Evolutionary conservation across 495 filamentous ascomycete genomes (phyloP), one percentile per base, ranked within the genome.

Genomic region (Penicillium ucsense): DNA sequence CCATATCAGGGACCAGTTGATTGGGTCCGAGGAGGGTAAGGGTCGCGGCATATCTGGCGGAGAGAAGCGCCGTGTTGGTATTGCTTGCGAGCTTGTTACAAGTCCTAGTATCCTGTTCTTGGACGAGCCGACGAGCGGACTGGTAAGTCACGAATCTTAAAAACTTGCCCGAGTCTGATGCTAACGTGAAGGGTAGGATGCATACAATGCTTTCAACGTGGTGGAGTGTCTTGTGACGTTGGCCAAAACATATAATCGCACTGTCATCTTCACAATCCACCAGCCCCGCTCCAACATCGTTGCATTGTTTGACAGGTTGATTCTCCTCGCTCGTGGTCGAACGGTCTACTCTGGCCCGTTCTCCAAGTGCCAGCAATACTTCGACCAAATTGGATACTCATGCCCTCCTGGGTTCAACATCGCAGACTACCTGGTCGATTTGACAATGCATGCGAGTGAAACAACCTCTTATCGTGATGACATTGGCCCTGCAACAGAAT

Each of bases 241-340:
- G 39, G 92, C 92, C 11, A 95, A 92, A 72, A 91, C 82, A 31
- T 97, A 96, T 71, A 90, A 94, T 61, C 79, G 92, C 40, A 98
- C 92, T 1, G 87, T 98, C 49, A 85, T 98, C 47, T 96, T 98
- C 72, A 98, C 92, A 4, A 98, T 98, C 52, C 92, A 98, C 65
- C 92, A 98, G 53, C 92, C 92, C n/a, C 78, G 94, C 48, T 97
- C 92, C n/a, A 98, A 98, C 57, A 98, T 98, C 54, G 92, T 97
- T 31, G 92, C 92, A n/a, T 76, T 98, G 31, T 98, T 98, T 57
- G 94, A 98, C 61, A 81, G 91, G 46, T 75, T 98, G 11, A 79
- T 98, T 50, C 81, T 98, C 11, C 73, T 98, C 33, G 92, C 92
- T 6, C 82, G 86, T 54, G 92, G 92, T 34, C 86, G 82, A 55